Percentiles rank a stretch among this genome's conserved stretches.
phyloP scores from a whole-genome alignment of 495 filamentous ascomycete genomes.

The Pyrenula massariospora region DNA sequence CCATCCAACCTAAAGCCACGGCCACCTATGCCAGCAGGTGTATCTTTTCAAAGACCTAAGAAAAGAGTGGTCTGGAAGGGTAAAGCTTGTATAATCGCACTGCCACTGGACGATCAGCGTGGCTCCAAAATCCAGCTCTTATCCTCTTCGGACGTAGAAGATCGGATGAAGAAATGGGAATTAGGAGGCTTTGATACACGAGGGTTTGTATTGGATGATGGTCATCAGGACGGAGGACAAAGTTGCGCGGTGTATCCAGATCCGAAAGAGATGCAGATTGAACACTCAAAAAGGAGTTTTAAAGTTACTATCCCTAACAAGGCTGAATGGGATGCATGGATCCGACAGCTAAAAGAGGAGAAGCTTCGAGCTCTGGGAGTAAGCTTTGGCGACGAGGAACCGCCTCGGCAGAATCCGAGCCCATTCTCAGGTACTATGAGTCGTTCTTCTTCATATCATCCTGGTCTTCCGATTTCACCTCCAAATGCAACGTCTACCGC shows the following conservation, averaged over 20 bases:
- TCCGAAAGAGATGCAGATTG: constrained; percentile 40
- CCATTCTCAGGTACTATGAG: constrained; percentile 38
- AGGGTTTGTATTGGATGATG: constrained; percentile 51
- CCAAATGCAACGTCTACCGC: constrained; percentile 53
- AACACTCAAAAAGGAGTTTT: constrained; percentile 38
- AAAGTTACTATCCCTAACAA: constrained; percentile 66
- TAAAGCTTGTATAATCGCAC: constrained; percentile 58
- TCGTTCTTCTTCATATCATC: constrained; percentile 51
- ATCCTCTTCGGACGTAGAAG: constrained; percentile 44
- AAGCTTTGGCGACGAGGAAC: constrained; percentile 59
- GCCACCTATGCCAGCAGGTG: constrained; percentile 15
- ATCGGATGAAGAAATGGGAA: constrained; percentile 60
- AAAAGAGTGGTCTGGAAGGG: constrained; percentile 51
- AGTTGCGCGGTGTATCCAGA: constrained; percentile 67
- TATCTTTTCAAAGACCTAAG: constrained; percentile 19
- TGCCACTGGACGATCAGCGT: constrained; percentile 57
- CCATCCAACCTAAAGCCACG: constrained; percentile 1
- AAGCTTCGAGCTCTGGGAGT: constrained; percentile 88
- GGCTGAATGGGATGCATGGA: constrained; percentile 73
- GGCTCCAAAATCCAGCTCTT: constrained; percentile 49
- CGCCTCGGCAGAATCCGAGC: constrained; percentile 38
- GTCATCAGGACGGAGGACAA: constrained; percentile 36
- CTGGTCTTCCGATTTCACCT: constrained; percentile 60
- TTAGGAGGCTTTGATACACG: constrained; percentile 61
- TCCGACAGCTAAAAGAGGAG: constrained; percentile 68